A percentile compares a stretch with the other conserved stretches of the same genome.
Conservation (phyloP, 352 stramenopile species). For the Phytophthora megakarya region DNA sequence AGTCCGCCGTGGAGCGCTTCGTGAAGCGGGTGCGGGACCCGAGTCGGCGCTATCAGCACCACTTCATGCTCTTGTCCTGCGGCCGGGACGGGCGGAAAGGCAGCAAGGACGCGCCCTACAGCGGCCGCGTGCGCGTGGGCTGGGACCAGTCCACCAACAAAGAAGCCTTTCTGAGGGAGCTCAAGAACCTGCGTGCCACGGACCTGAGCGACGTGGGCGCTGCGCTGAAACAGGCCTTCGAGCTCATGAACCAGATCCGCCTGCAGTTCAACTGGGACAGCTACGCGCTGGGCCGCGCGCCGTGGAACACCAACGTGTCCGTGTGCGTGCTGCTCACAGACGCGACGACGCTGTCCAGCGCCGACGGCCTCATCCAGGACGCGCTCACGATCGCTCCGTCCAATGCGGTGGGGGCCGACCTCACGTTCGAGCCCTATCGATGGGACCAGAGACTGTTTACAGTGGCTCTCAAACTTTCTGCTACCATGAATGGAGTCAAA, state of each 20-base stretch:
- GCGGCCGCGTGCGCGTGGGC: slow-evolving; percentile 76
- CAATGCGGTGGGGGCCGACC: slow-evolving; percentile 65
- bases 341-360: slow-evolving; percentile 66
- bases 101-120: slow-evolving; percentile 42
- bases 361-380: slow-evolving; percentile 77
- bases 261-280: slow-evolving; percentile 90
- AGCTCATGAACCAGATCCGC: slow-evolving; percentile 91
- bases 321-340: slow-evolving; percentile 85
- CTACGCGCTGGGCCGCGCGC: slow-evolving; percentile 75
- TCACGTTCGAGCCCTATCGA: slow-evolving; percentile 84
- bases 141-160: slow-evolving; percentile 90
- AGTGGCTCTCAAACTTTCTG: slow-evolving; percentile 82
- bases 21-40: slow-evolving; percentile 86
- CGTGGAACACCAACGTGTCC: slow-evolving; percentile 86
- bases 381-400: slow-evolving; percentile 76
- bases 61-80: slow-evolving; percentile 90
- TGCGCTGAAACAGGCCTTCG: slow-evolving; percentile 78
- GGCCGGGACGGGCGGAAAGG: slow-evolving; percentile 42
- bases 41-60: slow-evolving; percentile 83
- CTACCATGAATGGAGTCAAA: slow-evolving; percentile 55
- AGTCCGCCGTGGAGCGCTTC: slow-evolving; percentile 88
- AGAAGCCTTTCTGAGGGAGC: slow-evolving; percentile 75
- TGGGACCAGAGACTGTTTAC: slow-evolving; percentile 88
- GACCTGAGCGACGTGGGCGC: slow-evolving; percentile 81
- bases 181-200: slow-evolving; percentile 83